A percentile compares a stretch with the other conserved stretches of the same genome.
These are phyloP conservation scores for Hortiboletus flavorubellus DNA, from an alignment of 768 basidiomycete species.

Conservation along the genomic window DNA sequence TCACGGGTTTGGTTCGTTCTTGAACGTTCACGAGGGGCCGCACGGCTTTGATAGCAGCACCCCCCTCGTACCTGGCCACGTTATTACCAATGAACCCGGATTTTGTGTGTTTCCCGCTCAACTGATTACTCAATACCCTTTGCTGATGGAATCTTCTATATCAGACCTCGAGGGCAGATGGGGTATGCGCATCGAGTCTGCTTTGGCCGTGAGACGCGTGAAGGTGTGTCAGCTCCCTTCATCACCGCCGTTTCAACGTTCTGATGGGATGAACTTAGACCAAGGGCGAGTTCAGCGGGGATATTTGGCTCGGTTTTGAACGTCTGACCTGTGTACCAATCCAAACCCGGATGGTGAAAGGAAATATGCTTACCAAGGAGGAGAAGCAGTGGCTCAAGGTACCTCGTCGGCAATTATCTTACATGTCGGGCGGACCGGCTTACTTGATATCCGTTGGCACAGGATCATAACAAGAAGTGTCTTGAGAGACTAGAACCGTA, in stretches of 20 bases:
- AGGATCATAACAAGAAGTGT: constrained; percentile 82
- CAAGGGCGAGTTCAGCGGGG: constrained; percentile 64
- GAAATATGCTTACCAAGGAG: constrained; percentile 75
- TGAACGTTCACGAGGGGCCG: constrained; percentile 83
- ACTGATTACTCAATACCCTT: constrained; percentile 12
- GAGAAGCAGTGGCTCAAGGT: constrained; percentile 88
- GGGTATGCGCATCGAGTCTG: constrained; percentile 93
- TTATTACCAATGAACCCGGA: constrained; percentile 93
- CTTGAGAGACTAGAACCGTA: constrained; percentile 59
- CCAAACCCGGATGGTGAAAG: constrained; percentile 86
- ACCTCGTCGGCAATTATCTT: constrained; percentile 17
- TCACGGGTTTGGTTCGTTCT: constrained; percentile 85
- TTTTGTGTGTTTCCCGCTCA: constrained; percentile 58
- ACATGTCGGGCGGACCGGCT: not conserved
- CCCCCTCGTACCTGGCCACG: constrained; percentile 78
- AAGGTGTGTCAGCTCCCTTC: constrained; percentile 27
- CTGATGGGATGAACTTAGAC: constrained; percentile 44
- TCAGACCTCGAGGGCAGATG: constrained; percentile 73
- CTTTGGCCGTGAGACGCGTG: constrained; percentile 68
- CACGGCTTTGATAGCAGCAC: constrained; percentile 70
- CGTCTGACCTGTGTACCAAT: constrained; percentile 94
- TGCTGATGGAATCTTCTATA: constrained; percentile 14
- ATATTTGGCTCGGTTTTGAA: constrained; percentile 87
- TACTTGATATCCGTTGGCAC: constrained; percentile 11
- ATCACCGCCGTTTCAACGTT: constrained; percentile 1